Evolutionary conservation across 306 rosid species (phyloP), one percentile per base, ranked within the genome.

Genomic region (Pterocarpus santalinus): DNA sequence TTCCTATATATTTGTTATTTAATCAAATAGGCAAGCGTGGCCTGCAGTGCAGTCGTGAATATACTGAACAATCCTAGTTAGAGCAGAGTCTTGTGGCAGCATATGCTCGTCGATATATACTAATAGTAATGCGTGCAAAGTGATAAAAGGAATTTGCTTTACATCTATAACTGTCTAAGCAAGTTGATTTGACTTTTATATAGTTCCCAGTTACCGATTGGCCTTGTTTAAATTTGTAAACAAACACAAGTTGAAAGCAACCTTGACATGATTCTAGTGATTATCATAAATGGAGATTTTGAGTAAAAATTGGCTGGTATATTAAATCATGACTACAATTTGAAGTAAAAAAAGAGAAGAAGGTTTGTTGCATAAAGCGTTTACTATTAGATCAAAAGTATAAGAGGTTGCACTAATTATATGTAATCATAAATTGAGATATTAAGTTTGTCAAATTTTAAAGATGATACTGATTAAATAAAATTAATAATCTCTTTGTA

Each of bases 11-110:
- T 70, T n/a, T 71, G 84, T 85, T 67, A 83, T 80, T 86, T 76
- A 84, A 79, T 83, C 58, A 80, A 87, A 83, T 78, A 82, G 61
- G 86, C 77, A 89, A 82, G 95, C 95, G 95, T 89, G 91, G 64
- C 89, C 88, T 86, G 87, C 84, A 68, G 4, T 70, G 49, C 72
- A 79, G 82, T 10, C 71, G 62, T 72, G 46, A 13, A 61, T 41
- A 81, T 28, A 57, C 77, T 46, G 60, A 81, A 71, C 71, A 63
- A 82, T 76, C 58, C 62, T 52, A 67, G 76, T 58, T 77, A 36
- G 34, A 81, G 49, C 82, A 69, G 60, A 62, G 49, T 58, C 36
- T 22, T 77, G 82, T 67, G 69, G 51, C 78, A 77, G 79, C 33
- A 77, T 78, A 66, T 78, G 81, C 65, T 64, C 32, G 3, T 60